Base-by-base conservation (phyloP, 768 basidiomycete genomes). In the Leccinum boreale region DNA sequence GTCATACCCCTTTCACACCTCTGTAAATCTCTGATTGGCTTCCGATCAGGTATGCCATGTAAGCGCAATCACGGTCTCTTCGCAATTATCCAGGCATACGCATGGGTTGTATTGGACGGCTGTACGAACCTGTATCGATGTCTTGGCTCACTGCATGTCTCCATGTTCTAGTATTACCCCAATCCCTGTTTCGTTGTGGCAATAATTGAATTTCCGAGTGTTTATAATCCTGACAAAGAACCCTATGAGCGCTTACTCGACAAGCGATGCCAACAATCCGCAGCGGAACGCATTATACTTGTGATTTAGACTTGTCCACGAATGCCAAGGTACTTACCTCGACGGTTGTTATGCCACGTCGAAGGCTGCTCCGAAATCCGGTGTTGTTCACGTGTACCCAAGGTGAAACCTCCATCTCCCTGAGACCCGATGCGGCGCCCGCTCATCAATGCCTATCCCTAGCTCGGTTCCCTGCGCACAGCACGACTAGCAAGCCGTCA, bases 41-140 rank as follows among this genome's bases (percentile, higher is more conserved):
- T 28, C 44, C 4, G 12, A 24, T 24, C 29, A 79, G 78, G 64
- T 80, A 80, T 62, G 79, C 84, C 62, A 84, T 85, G 83, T 85
- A 83, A 74, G 4, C 64, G 67, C 55, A 59, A 66, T 50, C 65
- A 42, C 39, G 57, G 71, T 70, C 44, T 28, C 54, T 54, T 52
- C 61, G 57, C 68, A 64, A 64, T 62, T 59, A 59, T 58, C 46
- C 51, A 42, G 52, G 61, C 33, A 58, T 67, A 49, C 58, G 58
- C 51, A 65, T 64, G 68, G 60, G 63, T 73, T 73, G 67, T 74
- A 63, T 66, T 59, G 55, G 62, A 63, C 55, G 63, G 70, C 57
- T 68, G 71, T 72, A 66, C 45, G 53, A 63, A 64, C 53, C 61
- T 73, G 73, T 74, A 72, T 69, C 67, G 56, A 67, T 73, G 71